phyloP scores from a whole-genome alignment of 805 yeast species.

The Starmerella sp. region DNA sequence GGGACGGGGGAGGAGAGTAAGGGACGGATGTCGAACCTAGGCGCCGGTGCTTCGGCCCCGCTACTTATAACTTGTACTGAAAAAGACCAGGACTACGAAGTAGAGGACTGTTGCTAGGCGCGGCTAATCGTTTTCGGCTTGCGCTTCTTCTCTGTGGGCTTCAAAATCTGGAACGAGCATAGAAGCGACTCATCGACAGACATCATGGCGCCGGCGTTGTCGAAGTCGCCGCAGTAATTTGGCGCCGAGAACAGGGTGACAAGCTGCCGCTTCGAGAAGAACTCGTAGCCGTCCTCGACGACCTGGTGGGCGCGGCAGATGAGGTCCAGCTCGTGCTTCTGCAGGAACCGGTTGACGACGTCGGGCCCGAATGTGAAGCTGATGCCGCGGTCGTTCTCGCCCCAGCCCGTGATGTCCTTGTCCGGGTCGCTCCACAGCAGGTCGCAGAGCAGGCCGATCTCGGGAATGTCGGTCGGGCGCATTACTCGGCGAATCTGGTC shows the following conservation, averaged over 20 bases:
- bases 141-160: constrained; percentile 95
- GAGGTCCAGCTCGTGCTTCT: constrained; percentile 94
- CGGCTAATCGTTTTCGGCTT: constrained; percentile 30
- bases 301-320: constrained; percentile 99
- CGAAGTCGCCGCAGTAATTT: constrained; percentile 97
- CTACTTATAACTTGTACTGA: background rate
- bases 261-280: constrained; percentile 88
- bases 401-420: constrained; percentile 97
- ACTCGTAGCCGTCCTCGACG: constrained; percentile 97
- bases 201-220: constrained; percentile 99
- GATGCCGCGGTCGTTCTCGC: constrained; percentile 97
- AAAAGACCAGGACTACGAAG: background rate
- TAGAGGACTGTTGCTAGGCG: background rate
- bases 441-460: constrained; percentile 92
- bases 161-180: constrained; percentile 84
- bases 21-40: background rate
- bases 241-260: constrained; percentile 96
- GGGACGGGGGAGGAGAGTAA: background rate
- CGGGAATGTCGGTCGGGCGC: constrained; percentile 99
- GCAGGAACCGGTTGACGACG: constrained; percentile 89
- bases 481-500: constrained; percentile 96
- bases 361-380: constrained; percentile 99
- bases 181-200: constrained; percentile 90
- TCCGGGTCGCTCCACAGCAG: constrained; percentile 98
- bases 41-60: background rate